phyloP scores from a whole-genome alignment of 2,329 filamentous ascomycete species.

The Beauveria asiatica region DNA sequence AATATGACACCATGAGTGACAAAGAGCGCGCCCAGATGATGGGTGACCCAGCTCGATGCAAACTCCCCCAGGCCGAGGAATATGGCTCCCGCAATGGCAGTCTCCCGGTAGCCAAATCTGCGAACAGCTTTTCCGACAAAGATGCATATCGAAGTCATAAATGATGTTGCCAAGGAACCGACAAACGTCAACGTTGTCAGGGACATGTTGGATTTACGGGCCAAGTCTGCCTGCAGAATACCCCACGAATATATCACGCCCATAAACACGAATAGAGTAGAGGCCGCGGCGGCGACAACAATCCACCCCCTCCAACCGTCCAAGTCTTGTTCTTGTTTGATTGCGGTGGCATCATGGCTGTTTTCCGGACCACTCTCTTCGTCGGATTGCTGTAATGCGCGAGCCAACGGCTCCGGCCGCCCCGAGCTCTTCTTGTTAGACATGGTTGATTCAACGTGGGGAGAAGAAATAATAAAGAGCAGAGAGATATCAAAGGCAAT shows the following conservation, averaged over 20 bases:
- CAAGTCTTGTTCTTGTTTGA: not conserved
- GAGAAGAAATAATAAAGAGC: not conserved
- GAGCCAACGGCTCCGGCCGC: not conserved
- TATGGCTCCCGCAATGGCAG: conserved; percentile 17
- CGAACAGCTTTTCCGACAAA: conserved; percentile 18
- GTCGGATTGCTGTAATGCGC: not conserved
- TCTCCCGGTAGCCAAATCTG: conserved; percentile 16
- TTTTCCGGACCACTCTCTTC: conserved; percentile 5
- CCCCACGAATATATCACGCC: conserved; percentile 23
- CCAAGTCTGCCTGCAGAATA: conserved; percentile 19
- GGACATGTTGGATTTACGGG: conserved; percentile 15
- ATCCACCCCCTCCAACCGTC: conserved; percentile 19
- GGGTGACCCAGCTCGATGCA: conserved; percentile 18
- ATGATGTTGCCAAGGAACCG: conserved; percentile 21
- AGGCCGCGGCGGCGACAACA: conserved; percentile 18
- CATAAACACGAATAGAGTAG: conserved; percentile 21
- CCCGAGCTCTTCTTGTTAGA: not conserved
- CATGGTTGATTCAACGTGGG: not conserved
- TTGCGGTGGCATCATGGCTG: not conserved
- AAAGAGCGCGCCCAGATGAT: conserved; percentile 17
- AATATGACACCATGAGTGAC: conserved; percentile 21
- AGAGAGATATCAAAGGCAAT: not conserved
- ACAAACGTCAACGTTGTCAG: conserved; percentile 21
- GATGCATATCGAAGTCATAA: conserved; percentile 21
- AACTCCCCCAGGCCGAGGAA: conserved; percentile 21